A percentile compares a stretch with the other conserved stretches of the same genome.
These are phyloP conservation scores for Fragaria ananassa DNA, from an alignment of 306 rosid genomes.

Conservation along the genomic window DNA sequence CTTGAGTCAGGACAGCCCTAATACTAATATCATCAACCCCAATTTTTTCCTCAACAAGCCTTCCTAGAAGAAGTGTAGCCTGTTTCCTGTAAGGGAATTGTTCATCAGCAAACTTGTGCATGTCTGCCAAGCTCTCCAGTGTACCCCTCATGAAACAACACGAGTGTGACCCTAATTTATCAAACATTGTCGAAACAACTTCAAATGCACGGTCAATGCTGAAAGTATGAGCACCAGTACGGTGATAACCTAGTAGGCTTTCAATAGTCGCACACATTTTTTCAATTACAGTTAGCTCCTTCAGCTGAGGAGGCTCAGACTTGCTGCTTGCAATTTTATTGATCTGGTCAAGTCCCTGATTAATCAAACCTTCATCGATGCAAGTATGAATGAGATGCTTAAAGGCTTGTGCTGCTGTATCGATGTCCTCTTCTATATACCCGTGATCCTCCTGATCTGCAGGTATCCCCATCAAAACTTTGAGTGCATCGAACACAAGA, in stretches of 20 bases:
- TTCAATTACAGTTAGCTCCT: slow-evolving; percentile 61
- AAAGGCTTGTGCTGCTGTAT: slow-evolving; percentile 52
- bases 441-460: not conserved
- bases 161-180: slow-evolving; percentile 66
- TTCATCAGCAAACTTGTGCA: slow-evolving; percentile 73
- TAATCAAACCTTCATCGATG: slow-evolving; percentile 64
- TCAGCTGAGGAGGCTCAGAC: slow-evolving; percentile 22
- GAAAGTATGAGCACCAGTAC: slow-evolving; percentile 28
- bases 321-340: slow-evolving; percentile 32
- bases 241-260: slow-evolving; percentile 71
- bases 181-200: slow-evolving; percentile 60
- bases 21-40: not conserved
- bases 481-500: slow-evolving; percentile 57
- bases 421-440: slow-evolving; percentile 50
- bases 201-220: slow-evolving; percentile 58
- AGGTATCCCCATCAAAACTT: slow-evolving; percentile 35
- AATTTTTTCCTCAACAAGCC: not conserved
- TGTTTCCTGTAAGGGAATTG: slow-evolving; percentile 73
- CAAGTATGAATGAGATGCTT: slow-evolving; percentile 60
- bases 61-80: slow-evolving; percentile 28
- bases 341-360: slow-evolving; percentile 69
- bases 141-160: slow-evolving; percentile 56
- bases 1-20: not conserved
- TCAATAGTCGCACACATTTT: slow-evolving; percentile 63
- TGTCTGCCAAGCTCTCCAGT: slow-evolving; percentile 53